Percentiles rank a stretch among this genome's conserved stretches.
Evolutionary conservation across 352 stramenopile species (phyloP).

Genomic region (Globisporangium recalcitrans): DNA sequence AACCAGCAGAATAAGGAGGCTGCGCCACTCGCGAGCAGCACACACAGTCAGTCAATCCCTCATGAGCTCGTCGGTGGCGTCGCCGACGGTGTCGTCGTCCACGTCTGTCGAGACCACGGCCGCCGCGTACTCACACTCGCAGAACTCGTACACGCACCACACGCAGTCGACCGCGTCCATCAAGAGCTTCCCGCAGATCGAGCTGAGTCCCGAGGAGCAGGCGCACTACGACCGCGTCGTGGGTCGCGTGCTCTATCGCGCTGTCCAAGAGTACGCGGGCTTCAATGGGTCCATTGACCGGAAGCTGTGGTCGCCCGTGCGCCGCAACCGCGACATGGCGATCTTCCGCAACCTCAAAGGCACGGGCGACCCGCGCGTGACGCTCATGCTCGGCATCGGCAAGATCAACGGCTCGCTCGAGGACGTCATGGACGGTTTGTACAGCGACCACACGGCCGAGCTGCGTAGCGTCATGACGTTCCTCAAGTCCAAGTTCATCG

Average conservation of each 20-base stretch:
- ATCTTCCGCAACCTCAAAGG: constrained; percentile 46
- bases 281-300: constrained; percentile 14
- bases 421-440: constrained; percentile 42
- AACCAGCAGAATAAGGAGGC: too few relatives aligned
- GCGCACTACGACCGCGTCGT: constrained; percentile 26
- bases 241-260: constrained; percentile 23
- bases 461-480: constrained; percentile 36
- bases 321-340: constrained; percentile 26
- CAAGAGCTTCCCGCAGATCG: constrained; percentile 3
- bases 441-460: constrained; percentile 32
- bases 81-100: constrained; percentile 8
- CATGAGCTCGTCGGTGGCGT: too few relatives aligned
- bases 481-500: constrained; percentile 27
- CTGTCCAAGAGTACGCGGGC: constrained; percentile 23
- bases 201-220: constrained; percentile 24
- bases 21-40: too few relatives aligned
- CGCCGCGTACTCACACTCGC: background rate
- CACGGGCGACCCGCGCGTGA: constrained; percentile 27
- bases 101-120: background rate
- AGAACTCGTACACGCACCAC: constrained; percentile 17
- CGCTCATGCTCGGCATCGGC: constrained; percentile 25
- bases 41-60: too few relatives aligned
- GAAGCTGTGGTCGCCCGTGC: constrained; percentile 35
- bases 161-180: background rate
- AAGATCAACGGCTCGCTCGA: constrained; percentile 33